Evolutionary conservation across 306 rosid genomes (phyloP).

Genomic region (Ceratonia siliqua): DNA sequence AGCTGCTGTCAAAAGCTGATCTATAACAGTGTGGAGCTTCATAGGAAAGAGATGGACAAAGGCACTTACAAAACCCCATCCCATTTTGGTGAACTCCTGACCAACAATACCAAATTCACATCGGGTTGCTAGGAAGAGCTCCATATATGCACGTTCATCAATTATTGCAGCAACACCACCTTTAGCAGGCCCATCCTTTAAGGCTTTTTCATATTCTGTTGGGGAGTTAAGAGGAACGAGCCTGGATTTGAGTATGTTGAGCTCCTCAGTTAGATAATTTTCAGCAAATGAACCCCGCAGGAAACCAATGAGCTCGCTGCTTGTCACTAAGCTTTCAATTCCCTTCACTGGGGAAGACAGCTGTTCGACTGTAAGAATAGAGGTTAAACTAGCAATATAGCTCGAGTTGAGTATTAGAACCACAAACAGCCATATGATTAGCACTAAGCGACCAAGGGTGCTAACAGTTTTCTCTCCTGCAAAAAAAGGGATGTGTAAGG

Average conservation of each 20-base stretch:
- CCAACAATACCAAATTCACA: slow-evolving; percentile 79
- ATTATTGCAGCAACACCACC: slow-evolving; percentile 80
- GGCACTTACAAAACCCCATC: slow-evolving; percentile 89
- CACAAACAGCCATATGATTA: slow-evolving; percentile 79
- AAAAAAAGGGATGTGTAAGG: not conserved
- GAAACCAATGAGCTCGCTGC: slow-evolving; percentile 63
- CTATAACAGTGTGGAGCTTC: not conserved
- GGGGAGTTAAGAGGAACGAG: slow-evolving; percentile 57
- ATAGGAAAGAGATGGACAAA: not conserved
- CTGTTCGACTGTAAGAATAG: slow-evolving; percentile 78
- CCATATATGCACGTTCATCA: slow-evolving; percentile 76
- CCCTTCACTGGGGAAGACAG: slow-evolving; percentile 74
- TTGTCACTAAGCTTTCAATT: slow-evolving; percentile 54
- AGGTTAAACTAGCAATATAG: slow-evolving; percentile 81
- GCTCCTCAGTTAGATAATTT: slow-evolving; percentile 58
- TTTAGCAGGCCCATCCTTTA: slow-evolving; percentile 56
- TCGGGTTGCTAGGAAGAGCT: slow-evolving; percentile 65
- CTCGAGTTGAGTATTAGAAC: slow-evolving; percentile 78
- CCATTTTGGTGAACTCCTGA: slow-evolving; percentile 83
- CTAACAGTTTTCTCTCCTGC: slow-evolving; percentile 72
- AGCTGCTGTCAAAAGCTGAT: not conserved
- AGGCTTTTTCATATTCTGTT: slow-evolving; percentile 60
- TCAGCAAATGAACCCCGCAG: slow-evolving; percentile 62
- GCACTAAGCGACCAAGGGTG: slow-evolving; percentile 72
- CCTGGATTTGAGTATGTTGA: slow-evolving; percentile 56